These are phyloP conservation scores for Candida koratica DNA, from an alignment of 805 yeast genomes.

Conservation along the genomic window DNA sequence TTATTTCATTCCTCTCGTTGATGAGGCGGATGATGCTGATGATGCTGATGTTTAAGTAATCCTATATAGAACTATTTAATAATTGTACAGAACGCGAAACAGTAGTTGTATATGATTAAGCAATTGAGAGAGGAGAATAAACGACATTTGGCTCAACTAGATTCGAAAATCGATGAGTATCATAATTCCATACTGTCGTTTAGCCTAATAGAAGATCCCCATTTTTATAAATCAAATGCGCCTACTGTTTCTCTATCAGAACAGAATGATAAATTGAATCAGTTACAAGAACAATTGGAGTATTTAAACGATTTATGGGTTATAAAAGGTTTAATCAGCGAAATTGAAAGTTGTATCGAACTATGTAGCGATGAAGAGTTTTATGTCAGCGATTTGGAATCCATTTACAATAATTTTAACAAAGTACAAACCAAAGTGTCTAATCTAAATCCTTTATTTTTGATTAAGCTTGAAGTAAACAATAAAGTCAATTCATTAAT, in stretches of 20 bases:
- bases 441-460: conserved; percentile 13
- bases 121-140: conserved; percentile 9
- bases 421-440: conserved; percentile 17
- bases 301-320: conserved; percentile 26
- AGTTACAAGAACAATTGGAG: conserved; percentile 7
- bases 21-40: conserved; percentile 2
- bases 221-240: conserved; percentile 9
- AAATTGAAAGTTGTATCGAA: conserved; percentile 17
- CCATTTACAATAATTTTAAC: conserved; percentile 17
- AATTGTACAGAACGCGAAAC: conserved; percentile 3
- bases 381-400: conserved; percentile 19
- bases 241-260: conserved; percentile 13
- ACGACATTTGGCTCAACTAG: conserved; percentile 1
- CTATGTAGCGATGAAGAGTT: conserved; percentile 11
- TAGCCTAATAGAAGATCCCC: conserved; percentile 18
- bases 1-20: conserved; percentile 32
- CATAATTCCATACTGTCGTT: conserved; percentile 14
- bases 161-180: conserved; percentile 10
- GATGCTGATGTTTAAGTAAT: no score
- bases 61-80: no score
- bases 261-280: conserved; percentile 13
- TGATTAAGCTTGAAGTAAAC: conserved; percentile 15
- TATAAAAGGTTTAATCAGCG: conserved; percentile 23
- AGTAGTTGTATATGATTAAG: conserved; percentile 11
- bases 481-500: conserved; percentile 11